Conservation (phyloP, 2,329 filamentous ascomycete species). For the Aspergillus ustus region DNA sequence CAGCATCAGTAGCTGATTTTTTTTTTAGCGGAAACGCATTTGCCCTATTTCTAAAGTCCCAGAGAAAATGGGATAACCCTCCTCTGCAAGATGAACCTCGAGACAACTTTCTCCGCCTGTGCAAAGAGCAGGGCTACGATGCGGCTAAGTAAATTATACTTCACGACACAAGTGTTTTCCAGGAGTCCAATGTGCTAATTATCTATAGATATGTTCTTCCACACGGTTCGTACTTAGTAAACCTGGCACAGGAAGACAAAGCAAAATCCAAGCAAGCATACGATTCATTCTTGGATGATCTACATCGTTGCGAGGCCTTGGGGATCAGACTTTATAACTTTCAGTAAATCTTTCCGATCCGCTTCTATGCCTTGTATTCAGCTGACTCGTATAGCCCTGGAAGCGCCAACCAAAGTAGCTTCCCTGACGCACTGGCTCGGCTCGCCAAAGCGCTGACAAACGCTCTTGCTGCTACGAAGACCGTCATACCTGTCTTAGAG, state of each 20-base stretch:
- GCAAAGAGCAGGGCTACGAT: slow-evolving; percentile 72
- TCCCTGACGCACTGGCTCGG: slow-evolving; percentile 72
- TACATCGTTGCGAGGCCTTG: slow-evolving; percentile 80
- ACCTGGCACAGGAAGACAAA: slow-evolving; percentile 82
- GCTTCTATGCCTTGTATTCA: background rate
- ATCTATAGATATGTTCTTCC: slow-evolving; percentile 73
- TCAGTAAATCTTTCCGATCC: slow-evolving; percentile 56
- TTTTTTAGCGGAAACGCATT: slow-evolving; percentile 77
- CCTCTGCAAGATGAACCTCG: slow-evolving; percentile 71
- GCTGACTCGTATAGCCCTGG: slow-evolving; percentile 62
- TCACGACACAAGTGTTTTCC: background rate
- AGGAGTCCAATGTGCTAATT: slow-evolving; percentile 15
- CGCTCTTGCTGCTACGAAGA: slow-evolving; percentile 74
- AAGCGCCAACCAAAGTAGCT: slow-evolving; percentile 70
- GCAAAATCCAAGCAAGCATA: slow-evolving; percentile 86
- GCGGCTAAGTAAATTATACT: slow-evolving; percentile 54
- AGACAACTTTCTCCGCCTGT: slow-evolving; percentile 70
- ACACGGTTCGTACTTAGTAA: slow-evolving; percentile 95
- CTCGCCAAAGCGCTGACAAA: slow-evolving; percentile 83
- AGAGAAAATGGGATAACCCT: slow-evolving; percentile 91
- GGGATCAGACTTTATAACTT: slow-evolving; percentile 97
- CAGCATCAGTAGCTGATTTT: background rate
- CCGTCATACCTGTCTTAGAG: slow-evolving; percentile 83
- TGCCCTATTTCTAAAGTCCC: slow-evolving; percentile 92
- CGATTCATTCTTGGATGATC: slow-evolving; percentile 81